Base-by-base conservation (phyloP, 768 basidiomycete species). In the Mycena haematopus region DNA sequence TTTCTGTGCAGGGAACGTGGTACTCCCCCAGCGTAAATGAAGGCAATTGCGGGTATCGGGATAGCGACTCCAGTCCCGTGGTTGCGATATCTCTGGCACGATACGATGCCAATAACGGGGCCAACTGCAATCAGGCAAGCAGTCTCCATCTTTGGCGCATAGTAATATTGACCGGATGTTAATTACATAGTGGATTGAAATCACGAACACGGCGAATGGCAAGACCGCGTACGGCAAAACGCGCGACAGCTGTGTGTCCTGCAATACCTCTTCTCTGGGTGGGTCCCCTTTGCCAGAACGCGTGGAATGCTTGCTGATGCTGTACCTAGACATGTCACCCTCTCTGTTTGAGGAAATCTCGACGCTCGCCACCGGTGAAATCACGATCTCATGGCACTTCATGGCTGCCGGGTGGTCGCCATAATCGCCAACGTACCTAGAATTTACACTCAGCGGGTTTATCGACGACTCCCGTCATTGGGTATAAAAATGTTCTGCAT, bases 351-450 rank as follows among this genome's bases (percentile, higher is more conserved):
- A 83, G 69, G 65, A 83, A 60, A 70, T 92, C 49, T 83, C 74
- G 19, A 27, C 69, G 6, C 82, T 88, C 47, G 71, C 65, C 62
- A 70, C 73, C 11, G 90, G 90, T 33, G 79, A 79, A 42, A 71
- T 91, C 36, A 58, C 69, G n/a, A 77, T 91, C 63, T 71, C 72
- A 3, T 91, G 90, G 90, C 70, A 86, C 66, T 89, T 86, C 77
- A 81, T 83, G 84, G 70, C 69, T 69, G 72, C 71, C 68, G 77
- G 70, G 53, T 84, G 78, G 79, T 66, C 66, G 5, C 82, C 82
- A 14, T 84, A 62, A 79, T 47, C 27, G 9, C n/a, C n/a, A n/a
- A n/a, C 52, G n/a, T 9, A 42, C 22, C 46, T 44, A 57, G 25
- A 54, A 40, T 52, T 44, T 25, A 14, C n/a, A 17, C 2, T 10